Evolutionary conservation across 2,329 filamentous ascomycete species (phyloP).

Genomic region (Magnaporthales sp.): DNA sequence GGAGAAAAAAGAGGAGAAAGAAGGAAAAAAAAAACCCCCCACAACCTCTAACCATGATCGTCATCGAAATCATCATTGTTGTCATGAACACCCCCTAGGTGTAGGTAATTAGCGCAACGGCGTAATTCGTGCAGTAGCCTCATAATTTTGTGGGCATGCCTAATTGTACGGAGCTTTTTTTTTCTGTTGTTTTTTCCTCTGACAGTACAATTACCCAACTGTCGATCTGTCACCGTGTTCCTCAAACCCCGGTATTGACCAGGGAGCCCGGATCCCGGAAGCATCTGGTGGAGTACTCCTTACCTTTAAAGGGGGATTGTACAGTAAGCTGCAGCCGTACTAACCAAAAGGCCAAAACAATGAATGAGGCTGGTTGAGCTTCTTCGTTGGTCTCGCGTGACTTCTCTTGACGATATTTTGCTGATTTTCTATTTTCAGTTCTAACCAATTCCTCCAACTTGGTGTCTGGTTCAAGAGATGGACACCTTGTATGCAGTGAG

Average conservation of each 20-base stretch:
- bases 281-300: background rate
- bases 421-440: background rate
- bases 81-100: background rate
- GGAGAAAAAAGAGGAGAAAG: no score
- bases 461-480: background rate
- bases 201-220: background rate
- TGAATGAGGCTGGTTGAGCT: background rate
- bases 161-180: background rate
- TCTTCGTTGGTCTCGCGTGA: background rate
- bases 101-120: background rate
- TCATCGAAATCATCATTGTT: background rate
- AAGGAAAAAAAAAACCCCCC: no score
- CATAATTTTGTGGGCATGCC: background rate
- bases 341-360: background rate
- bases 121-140: background rate
- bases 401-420: background rate
- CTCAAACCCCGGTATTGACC: background rate
- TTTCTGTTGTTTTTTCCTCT: no score
- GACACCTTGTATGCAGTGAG: background rate
- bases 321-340: background rate
- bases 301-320: background rate
- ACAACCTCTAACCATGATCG: background rate
- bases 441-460: background rate
- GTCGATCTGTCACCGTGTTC: background rate
- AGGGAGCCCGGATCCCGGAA: background rate